A percentile compares a stretch with the other conserved stretches of the same genome.
phyloP scores from a whole-genome alignment of 495 filamentous ascomycete species.

The Lentithecium fluviatile region DNA sequence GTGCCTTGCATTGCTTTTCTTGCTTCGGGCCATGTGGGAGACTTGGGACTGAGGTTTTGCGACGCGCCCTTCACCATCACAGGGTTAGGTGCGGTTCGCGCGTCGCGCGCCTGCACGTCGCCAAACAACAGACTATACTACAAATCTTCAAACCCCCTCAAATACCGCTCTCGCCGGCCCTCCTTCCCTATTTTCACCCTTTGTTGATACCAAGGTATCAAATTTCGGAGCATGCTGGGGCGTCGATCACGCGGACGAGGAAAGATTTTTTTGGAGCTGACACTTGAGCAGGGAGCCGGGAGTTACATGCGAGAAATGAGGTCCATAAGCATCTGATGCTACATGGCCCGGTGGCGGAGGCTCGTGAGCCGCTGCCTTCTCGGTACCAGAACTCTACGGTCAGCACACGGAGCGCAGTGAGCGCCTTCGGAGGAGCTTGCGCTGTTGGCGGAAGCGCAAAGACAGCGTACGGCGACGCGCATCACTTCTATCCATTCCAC shows the following conservation, averaged over 20 bases:
- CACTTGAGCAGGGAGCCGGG: not conserved
- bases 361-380: not conserved
- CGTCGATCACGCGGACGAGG: not conserved
- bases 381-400: not conserved
- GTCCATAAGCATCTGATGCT: not conserved
- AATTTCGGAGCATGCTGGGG: not conserved
- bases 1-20: not conserved
- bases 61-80: not conserved
- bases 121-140: no score
- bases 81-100: not conserved
- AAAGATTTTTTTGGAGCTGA: not conserved
- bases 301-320: not conserved
- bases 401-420: conserved; percentile 6
- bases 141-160: not conserved
- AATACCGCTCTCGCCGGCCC: not conserved
- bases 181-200: no score
- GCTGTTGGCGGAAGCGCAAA: conserved; percentile 5
- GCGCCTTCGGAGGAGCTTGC: conserved; percentile 11
- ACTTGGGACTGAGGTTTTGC: not conserved
- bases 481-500: not conserved
- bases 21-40: not conserved
- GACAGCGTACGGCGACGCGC: not conserved
- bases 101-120: not conserved
- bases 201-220: not conserved
- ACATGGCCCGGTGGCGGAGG: not conserved